Percentiles rank a stretch among this genome's conserved stretches.
phyloP scores from a whole-genome alignment of 2,329 filamentous ascomycete genomes.

The Exophiala xenobiotica region DNA sequence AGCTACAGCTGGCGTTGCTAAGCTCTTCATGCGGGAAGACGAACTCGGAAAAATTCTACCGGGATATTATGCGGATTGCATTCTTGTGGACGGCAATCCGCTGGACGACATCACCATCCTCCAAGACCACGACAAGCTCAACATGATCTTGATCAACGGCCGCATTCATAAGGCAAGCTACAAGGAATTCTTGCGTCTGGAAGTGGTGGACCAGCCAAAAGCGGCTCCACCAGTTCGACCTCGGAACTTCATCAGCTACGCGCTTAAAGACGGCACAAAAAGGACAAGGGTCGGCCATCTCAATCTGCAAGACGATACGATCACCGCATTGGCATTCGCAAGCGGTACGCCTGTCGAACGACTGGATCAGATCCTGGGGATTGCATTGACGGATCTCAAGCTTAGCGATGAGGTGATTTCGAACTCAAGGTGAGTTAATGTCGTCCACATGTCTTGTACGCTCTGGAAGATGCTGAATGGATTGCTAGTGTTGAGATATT shows the following conservation, averaged over 20 bases:
- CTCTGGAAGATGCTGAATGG: too few species aligned
- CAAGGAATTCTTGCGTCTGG: constrained; percentile 18
- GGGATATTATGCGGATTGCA: constrained; percentile 46
- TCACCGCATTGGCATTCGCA: constrained; percentile 47
- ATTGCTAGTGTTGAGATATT: constrained; percentile 39
- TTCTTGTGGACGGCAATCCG: constrained; percentile 49
- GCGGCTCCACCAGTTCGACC: background rate
- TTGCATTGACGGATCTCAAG: background rate
- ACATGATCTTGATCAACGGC: constrained; percentile 51
- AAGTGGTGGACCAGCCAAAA: background rate
- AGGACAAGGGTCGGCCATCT: constrained; percentile 43
- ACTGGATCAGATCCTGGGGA: constrained; percentile 52
- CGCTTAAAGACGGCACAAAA: background rate
- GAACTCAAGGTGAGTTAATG: background rate
- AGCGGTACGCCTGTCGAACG: constrained; percentile 49
- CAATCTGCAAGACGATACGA: constrained; percentile 37
- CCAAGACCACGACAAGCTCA: constrained; percentile 45
- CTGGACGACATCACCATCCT: constrained; percentile 43
- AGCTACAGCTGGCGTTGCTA: constrained; percentile 43
- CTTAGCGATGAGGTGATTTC: background rate
- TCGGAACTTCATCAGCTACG: constrained; percentile 11
- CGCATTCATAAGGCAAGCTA: constrained; percentile 43
- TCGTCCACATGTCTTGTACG: too few species aligned
- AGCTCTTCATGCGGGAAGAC: constrained; percentile 42
- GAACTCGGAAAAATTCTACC: constrained; percentile 44